Percentiles rank a stretch among this genome's conserved stretches.
Conservation (phyloP, 176 grass and related monocot genomes). For the Musa beccarii region DNA sequence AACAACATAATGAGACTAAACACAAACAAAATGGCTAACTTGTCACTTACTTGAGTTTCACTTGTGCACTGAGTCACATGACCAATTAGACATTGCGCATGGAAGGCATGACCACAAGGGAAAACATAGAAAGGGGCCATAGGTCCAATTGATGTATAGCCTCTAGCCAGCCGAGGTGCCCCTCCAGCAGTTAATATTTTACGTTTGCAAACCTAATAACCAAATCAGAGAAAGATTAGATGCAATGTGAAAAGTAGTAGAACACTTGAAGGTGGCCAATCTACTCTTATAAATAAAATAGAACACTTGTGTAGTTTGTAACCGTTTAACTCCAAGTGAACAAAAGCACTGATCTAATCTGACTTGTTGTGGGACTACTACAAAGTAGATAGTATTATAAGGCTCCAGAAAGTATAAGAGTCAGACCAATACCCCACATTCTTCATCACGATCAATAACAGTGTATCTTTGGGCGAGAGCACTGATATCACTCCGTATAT, state of each 20-base stretch:
- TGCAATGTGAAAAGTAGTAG: background rate
- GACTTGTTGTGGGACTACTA: no score
- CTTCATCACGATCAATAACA: constrained; percentile 78
- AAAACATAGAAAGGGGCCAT: constrained; percentile 96
- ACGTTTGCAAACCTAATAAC: constrained; percentile 55
- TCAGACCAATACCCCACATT: constrained; percentile 62
- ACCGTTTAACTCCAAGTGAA: no score
- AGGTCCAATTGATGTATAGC: constrained; percentile 60
- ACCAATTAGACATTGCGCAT: constrained; percentile 82
- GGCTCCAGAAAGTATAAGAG: background rate
- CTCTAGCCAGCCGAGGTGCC: constrained; percentile 54
- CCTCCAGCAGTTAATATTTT: constrained; percentile 88
- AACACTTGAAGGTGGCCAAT: background rate
- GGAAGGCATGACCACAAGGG: constrained; percentile 85
- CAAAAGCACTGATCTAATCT: no score
- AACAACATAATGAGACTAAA: background rate
- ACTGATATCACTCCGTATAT: constrained; percentile 91
- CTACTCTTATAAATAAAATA: background rate
- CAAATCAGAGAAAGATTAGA: constrained; percentile 8
- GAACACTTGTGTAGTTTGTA: no score
- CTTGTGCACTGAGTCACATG: constrained; percentile 72
- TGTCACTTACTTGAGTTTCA: constrained; percentile 51
- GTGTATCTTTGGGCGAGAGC: constrained; percentile 87
- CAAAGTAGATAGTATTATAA: background rate
- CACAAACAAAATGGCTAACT: background rate